These are phyloP conservation scores for Stephanodiscus triporus DNA, from an alignment of 108 stramenopile species.

Conservation along the genomic window DNA sequence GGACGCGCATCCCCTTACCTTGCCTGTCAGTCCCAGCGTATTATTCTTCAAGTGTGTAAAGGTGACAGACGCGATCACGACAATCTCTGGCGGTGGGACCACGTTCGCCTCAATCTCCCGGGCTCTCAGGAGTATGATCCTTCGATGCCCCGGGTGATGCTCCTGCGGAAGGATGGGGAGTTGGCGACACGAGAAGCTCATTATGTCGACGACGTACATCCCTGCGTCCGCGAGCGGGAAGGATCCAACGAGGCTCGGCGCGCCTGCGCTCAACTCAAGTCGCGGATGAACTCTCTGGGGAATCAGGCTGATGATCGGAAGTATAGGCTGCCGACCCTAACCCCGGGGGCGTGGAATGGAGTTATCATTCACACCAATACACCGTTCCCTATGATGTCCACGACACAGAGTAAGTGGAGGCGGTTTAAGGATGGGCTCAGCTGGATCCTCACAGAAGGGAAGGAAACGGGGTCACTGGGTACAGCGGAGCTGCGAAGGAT, in stretches of 20 bases:
- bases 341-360: no score
- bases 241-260: background rate
- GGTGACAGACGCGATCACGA: constrained; percentile 21
- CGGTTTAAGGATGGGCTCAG: no score
- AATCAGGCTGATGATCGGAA: constrained; percentile 6
- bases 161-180: constrained; percentile 33
- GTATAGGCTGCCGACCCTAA: no score
- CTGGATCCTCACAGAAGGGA: no score
- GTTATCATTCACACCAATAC: no score
- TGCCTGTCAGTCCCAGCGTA: constrained; percentile 9
- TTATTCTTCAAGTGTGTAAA: constrained; percentile 18
- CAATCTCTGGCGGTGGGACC: constrained; percentile 39
- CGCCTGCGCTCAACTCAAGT: background rate
- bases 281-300: background rate
- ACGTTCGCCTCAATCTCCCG: constrained; percentile 42
- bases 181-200: constrained; percentile 25
- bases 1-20: constrained; percentile 29
- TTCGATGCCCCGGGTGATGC: constrained; percentile 38
- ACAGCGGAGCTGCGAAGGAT: no score
- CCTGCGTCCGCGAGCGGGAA: background rate
- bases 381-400: no score
- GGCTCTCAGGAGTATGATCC: constrained; percentile 40
- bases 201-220: constrained; percentile 44
- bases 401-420: no score
- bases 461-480: no score